phyloP scores from a whole-genome alignment of 345 rosid species.

The Mallotus nudiflorus region DNA sequence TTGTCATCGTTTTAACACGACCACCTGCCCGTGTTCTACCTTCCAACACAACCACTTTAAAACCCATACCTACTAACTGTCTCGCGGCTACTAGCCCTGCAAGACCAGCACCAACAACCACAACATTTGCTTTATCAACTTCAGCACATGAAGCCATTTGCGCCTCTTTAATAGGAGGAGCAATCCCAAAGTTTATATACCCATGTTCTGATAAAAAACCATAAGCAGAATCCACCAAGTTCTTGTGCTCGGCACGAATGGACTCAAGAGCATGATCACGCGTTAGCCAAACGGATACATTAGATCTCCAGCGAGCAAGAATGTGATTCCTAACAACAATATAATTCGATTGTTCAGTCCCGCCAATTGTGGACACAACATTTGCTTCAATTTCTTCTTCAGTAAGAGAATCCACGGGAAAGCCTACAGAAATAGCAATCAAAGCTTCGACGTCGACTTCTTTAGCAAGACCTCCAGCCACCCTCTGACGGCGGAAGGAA shows the following conservation, averaged over 20 bases:
- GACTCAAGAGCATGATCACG: conserved; percentile 74
- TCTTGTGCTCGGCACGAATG: conserved; percentile 66
- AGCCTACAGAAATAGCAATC: conserved; percentile 84
- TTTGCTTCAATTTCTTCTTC: conserved; percentile 97
- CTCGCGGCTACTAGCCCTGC: conserved; percentile 89
- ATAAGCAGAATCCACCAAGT: conserved; percentile 70
- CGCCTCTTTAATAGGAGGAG: conserved; percentile 67
- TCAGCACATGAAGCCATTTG: conserved; percentile 54
- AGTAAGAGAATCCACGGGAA: conserved; percentile 83
- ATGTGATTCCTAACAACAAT: conserved; percentile 85
- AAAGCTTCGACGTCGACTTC: conserved; percentile 80
- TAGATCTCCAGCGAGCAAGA: conserved; percentile 78
- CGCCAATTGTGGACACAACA: conserved; percentile 68
- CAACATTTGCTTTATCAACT: conserved; percentile 66
- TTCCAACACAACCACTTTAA: conserved; percentile 85
- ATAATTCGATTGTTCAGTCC: conserved; percentile 74
- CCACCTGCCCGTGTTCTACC: conserved; percentile 87
- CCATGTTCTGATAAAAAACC: conserved; percentile 77
- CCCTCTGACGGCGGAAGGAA: conserved; percentile 59
- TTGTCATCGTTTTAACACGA: conserved; percentile 75
- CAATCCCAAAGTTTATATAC: conserved; percentile 78
- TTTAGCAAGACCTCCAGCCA: conserved; percentile 48
- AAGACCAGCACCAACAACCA: conserved; percentile 83
- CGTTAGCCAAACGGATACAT: conserved; percentile 75
- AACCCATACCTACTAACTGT: conserved; percentile 79